Base-by-base conservation (phyloP, 2,329 filamentous ascomycete species). In the Exophiala spinifera region DNA sequence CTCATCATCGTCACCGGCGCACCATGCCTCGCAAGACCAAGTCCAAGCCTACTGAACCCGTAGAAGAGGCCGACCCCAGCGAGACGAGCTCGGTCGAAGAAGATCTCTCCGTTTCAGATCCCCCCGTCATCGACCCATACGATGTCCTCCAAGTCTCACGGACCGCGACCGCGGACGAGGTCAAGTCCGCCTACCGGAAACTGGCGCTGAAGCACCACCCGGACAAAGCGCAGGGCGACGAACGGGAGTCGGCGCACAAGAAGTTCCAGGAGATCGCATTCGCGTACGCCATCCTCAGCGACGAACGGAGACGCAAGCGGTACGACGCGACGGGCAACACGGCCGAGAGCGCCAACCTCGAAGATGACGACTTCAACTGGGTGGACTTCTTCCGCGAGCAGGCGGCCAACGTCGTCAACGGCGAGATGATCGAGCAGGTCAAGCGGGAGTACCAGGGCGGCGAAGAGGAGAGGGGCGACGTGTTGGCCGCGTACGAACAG, bases 281-380 rank as follows among this genome's bases (percentile, higher is more conserved):
- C 66, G 92, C 94, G 49, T 96, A 97, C 68, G 92, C 91, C 31
- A 83, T 99, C 46, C 87, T 99, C 33, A 96, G 89, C 28, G 89
- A 96, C 64, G 79, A 87, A 19, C 78, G 79, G 17, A 84, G 94
- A 49, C 88, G 94, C 63, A 84, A 85, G 64, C 88, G 89, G 55
- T 99, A 96, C 75, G 92, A 99, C 68, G 79, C 81, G 49, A 97
- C 92, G 0, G 94, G 94, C 51, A 94, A 87, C 52, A 97, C 91
- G 0, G 84, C 88, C 10, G 91, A 96, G 67, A 86, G 84, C 7
- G 82, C 95, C 19, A 80, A 79, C 49, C 65, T 86, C 28, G 87
- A 90, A 67, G 80, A 82, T 3, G 85, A 89, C 55, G 88, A 86
- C 50, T 99, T 97, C 74, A 83, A 89, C 76, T 99, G 94, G 94